Percentiles rank a stretch among this genome's conserved stretches.
Conservation (phyloP, 225 moss, liverwort and hornwort species). For the Marchantia polymorpha region DNA sequence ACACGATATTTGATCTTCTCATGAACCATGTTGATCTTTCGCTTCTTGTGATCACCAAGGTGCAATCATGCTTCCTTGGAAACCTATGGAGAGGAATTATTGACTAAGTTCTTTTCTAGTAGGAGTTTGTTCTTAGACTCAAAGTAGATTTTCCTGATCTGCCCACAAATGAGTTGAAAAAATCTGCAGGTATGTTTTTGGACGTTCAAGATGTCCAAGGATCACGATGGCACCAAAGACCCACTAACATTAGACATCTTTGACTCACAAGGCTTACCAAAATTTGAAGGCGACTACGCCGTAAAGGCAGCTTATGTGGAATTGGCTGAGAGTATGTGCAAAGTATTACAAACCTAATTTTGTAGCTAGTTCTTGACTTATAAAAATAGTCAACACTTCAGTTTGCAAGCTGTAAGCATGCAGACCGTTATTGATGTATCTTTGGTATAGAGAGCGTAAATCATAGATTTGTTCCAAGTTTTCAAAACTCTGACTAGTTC, state of each 20-base stretch:
- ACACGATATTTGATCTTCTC: slow-evolving; percentile 86
- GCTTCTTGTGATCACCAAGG: slow-evolving; percentile 98
- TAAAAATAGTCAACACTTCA: background rate
- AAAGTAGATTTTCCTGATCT: background rate
- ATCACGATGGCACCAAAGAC: background rate
- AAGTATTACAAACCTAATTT: slow-evolving; percentile 29
- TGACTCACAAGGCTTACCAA: slow-evolving; percentile 68
- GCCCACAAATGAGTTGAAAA: background rate
- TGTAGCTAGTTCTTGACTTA: no score
- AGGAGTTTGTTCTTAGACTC: background rate
- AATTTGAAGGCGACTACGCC: slow-evolving; percentile 86
- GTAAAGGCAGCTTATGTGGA: slow-evolving; percentile 94
- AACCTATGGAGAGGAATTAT: background rate
- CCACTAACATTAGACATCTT: background rate
- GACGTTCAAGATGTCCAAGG: background rate
- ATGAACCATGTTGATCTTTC: slow-evolving; percentile 99
- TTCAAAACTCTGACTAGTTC: background rate
- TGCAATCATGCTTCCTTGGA: slow-evolving; percentile 10
- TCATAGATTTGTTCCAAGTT: background rate
- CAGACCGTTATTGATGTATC: background rate
- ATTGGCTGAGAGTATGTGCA: slow-evolving; percentile 95
- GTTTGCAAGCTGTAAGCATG: background rate
- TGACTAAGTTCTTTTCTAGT: background rate
- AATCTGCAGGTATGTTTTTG: background rate
- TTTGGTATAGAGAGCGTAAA: background rate